Evolutionary conservation across 176 grass and related monocot species (phyloP), one percentile per base, ranked within the genome.

Genomic region (Cenchrus fungigraminus): DNA sequence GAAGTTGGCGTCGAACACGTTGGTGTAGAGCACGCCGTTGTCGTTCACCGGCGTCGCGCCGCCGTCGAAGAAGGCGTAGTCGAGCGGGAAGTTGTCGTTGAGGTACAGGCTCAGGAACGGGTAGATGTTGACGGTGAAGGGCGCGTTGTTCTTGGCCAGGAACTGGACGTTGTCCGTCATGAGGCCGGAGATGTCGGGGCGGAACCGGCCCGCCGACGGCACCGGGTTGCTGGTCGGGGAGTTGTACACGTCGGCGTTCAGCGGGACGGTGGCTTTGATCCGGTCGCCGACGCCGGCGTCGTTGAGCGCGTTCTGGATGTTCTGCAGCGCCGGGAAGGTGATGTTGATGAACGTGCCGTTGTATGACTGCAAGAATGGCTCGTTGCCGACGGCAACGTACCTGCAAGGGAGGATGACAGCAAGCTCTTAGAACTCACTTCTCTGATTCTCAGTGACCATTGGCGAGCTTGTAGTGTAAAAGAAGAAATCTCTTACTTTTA

Each of bases 41-140:
- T 95, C 93, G 34, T 91, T 80, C 28, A 96, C 86, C 2, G 94
- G 88, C 67, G 58, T 61, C 9, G 88, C 67, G 16, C 28, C 55
- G 79, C 88, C 94, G 82, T 95, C 94, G 68, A 95, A 95, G 86
- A 95, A 95, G 51, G 94, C 94, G 74, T 60, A 95, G 78, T 95
- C 84, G 4, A 95, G 37, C 0, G 94, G 94, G 88, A 95, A 95
- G 76, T 87, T 73, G 11, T 90, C 85, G 68, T 91, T 90, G 8
- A 87, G 73, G 86, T 96, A 96, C 5, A 96, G 79, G 76, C 94
- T 96, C 2, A 97, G 71, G 84, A 97, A 97, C 4, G 94, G 94
- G 88, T 97, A 97, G 66, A 97, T 97, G 87, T 97, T 94, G 44
- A 97, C 92, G 68, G 92, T 97, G 85, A 97, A 97, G 25, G 94